Base-by-base conservation (phyloP, 1,139 yeast genomes). In the Yamadazyma jaroonii region DNA sequence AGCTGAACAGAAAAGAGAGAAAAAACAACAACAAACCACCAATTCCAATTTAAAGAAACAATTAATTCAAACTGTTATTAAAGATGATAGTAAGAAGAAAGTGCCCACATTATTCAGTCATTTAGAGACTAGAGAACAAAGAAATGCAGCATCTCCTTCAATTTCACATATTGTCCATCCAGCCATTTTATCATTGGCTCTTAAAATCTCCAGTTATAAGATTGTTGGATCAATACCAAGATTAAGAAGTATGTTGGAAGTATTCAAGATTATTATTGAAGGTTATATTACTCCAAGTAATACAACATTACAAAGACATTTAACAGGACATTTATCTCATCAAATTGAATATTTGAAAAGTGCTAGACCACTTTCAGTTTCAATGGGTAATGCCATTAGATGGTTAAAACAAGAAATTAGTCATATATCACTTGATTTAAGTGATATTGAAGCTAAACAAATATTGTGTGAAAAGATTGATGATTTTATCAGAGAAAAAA, bases 361-460 rank as follows among this genome's bases (percentile, higher is more conserved):
- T 9, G 92, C 97, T 2, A 79, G 99, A 46, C 97, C 97, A 0
- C 70, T 94, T 40, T 81, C 95, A 40, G 86, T 90, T 8, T 79
- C 96, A 1, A 94, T 94, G 98, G 98, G 99, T 37, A 92, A 90
- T 63, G 94, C 97, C 3, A 94, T 94, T 47, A 79, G 98, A 51
- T 89, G 97, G 96, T 72, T 94, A 47, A 94, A 94, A 57, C 97
- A 90, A 63, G 94, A 87, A 56, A 92, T 94, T 40, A 82, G 96
- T 1, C 75, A 78, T 38, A 78, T 84, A 39, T 77, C 86, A 35
- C 78, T 85, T 41, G 95, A 85, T 47, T 69, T 79, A 22, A 67
- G 79, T 11, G 97, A 90, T 46, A 69, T 66, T 12, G 79, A 75
- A 31, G 96, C 97, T 29, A 90, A 88, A 54, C 64, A 62, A n/a